These are phyloP conservation scores for Mycena vulgaris DNA, from an alignment of 768 basidiomycete species.

Conservation along the genomic window DNA sequence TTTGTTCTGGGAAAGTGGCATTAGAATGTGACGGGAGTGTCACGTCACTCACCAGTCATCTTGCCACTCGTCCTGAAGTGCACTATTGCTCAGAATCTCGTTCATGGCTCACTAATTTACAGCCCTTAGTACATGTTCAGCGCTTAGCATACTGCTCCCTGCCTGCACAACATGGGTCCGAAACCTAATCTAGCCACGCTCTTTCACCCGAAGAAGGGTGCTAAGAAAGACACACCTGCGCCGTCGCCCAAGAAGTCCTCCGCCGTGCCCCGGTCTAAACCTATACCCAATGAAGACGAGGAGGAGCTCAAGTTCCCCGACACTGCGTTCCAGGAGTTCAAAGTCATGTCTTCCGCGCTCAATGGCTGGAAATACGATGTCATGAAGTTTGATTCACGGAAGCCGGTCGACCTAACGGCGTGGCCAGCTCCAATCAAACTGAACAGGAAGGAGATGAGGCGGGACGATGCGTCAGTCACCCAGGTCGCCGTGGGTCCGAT, in stretches of 20 bases:
- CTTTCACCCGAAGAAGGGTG: slow-evolving; percentile 79
- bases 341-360: slow-evolving; percentile 82
- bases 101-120: slow-evolving; percentile 29
- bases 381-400: slow-evolving; percentile 90
- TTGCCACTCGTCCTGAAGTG: slow-evolving; percentile 26
- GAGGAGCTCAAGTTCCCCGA: slow-evolving; percentile 72
- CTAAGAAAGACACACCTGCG: slow-evolving; percentile 51
- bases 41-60: slow-evolving; percentile 1
- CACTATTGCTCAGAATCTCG: slow-evolving; percentile 17
- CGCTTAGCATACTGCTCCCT: slow-evolving; percentile 14
- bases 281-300: slow-evolving; percentile 61
- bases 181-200: slow-evolving; percentile 63
- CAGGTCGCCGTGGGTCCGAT: slow-evolving; percentile 78
- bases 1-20: background rate
- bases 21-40: slow-evolving; percentile 3
- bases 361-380: slow-evolving; percentile 95
- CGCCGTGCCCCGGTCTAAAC: slow-evolving; percentile 55
- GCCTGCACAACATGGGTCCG: slow-evolving; percentile 55
- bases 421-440: slow-evolving; percentile 88
- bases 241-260: slow-evolving; percentile 57
- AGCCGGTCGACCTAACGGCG: slow-evolving; percentile 74
- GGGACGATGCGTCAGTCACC: slow-evolving; percentile 58
- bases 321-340: slow-evolving; percentile 81
- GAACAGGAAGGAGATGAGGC: slow-evolving; percentile 86
- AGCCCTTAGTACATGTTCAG: slow-evolving; percentile 23